phyloP scores from a whole-genome alignment of 225 moss, liverwort and hornwort genomes.

The Rhytidiadelphus loreus region DNA sequence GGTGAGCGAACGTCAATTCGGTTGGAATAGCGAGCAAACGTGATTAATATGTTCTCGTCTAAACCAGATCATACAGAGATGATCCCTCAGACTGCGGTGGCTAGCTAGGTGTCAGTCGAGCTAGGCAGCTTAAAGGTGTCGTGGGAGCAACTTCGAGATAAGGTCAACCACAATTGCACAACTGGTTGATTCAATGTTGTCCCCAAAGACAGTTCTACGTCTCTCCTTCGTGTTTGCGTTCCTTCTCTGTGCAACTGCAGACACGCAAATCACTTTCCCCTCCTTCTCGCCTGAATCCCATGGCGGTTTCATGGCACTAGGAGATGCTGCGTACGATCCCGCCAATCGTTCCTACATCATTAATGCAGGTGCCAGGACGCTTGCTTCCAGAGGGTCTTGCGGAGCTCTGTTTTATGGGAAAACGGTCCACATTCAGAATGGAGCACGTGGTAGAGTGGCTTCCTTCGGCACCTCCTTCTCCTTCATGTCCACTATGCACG shows the following conservation, averaged over 20 bases:
- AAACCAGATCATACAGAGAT: background rate
- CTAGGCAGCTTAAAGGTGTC: background rate
- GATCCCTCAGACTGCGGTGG: background rate
- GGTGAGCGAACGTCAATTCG: background rate
- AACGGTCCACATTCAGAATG: background rate
- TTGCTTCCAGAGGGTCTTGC: background rate
- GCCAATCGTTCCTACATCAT: background rate
- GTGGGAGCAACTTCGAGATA: background rate
- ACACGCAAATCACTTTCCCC: background rate
- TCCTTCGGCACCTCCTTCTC: conserved; percentile 15
- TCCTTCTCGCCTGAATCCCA: background rate
- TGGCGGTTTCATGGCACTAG: no score
- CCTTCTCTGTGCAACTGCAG: background rate
- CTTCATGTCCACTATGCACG: background rate
- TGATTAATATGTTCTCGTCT: background rate
- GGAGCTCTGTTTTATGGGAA: background rate
- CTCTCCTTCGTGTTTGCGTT: background rate
- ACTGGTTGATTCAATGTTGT: background rate
- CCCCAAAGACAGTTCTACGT: background rate
- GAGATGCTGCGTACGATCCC: background rate
- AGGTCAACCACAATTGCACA: background rate
- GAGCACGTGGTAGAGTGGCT: background rate
- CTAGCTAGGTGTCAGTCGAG: background rate
- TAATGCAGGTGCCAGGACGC: background rate
- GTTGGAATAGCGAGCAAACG: background rate